Conservation (phyloP, 805 yeast genomes). For the Saccharomyces cerevisiae region DNA sequence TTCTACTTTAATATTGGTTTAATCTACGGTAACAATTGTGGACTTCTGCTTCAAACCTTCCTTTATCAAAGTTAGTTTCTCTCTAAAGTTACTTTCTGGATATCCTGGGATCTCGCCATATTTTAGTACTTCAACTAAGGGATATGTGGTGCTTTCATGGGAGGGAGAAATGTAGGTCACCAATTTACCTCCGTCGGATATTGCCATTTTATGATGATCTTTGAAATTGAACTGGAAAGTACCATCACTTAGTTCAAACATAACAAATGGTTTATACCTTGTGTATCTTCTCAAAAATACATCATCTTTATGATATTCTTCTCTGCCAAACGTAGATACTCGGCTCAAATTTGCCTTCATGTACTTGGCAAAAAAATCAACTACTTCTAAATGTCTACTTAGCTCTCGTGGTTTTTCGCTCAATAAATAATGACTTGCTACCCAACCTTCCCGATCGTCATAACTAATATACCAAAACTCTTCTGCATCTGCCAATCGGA, state of each 20-base stretch:
- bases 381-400: conserved; percentile 70
- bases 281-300: conserved; percentile 77
- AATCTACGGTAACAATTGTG: conserved; percentile 22
- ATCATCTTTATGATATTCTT: conserved; percentile 49
- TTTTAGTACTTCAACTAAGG: conserved; percentile 41
- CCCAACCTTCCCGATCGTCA: conserved; percentile 45
- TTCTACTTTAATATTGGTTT: conserved; percentile 1
- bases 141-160: conserved; percentile 61
- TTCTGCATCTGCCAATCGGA: conserved; percentile 57
- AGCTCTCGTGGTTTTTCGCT: conserved; percentile 39
- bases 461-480: conserved; percentile 57
- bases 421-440: conserved; percentile 39
- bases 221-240: conserved; percentile 89
- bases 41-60: conserved; percentile 46
- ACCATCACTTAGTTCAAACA: conserved; percentile 91
- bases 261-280: conserved; percentile 69
- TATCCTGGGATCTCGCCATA: conserved; percentile 41
- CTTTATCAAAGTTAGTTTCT: conserved; percentile 50
- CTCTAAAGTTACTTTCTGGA: conserved; percentile 37
- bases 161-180: conserved; percentile 77
- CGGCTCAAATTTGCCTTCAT: conserved; percentile 86
- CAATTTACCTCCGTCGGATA: conserved; percentile 66
- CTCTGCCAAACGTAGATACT: conserved; percentile 49
- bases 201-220: conserved; percentile 84
- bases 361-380: conserved; percentile 81